Base-by-base conservation (phyloP, 208 protist genomes). In the Angomonas ambiguus region DNA sequence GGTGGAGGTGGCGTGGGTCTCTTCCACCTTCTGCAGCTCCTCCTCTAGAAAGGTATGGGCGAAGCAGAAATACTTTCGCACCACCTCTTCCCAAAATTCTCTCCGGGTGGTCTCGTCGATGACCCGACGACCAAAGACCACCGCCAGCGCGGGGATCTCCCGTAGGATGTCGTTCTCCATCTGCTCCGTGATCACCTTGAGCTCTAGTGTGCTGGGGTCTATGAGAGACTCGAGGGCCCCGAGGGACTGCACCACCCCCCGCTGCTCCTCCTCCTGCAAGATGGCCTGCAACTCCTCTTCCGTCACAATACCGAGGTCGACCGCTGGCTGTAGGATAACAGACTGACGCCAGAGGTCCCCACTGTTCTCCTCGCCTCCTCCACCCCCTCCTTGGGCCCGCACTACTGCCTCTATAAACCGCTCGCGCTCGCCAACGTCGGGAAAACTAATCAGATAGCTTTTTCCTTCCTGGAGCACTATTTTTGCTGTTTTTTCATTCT, bases 21-120 rank as follows among this genome's bases (percentile, higher is more conserved):
- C 74, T n/a, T n/a, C n/a, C 13, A 88, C 48, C 24, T 79, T 69
- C 42, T 74, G 78, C 45, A 89, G 69, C 33, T 92, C 83, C 33
- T 91, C 83, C 64, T 92, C 85, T 6, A 92, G 69, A 64, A 92
- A 92, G 2, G 89, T 92, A 27, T 84, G 76, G 2, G 88, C 80
- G 45, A 92, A 92, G 77, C 83, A 95, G 62, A 92, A 92, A 71
- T 92, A 90, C 69, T 89, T 89, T 51, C 80, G 82, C 51, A 91
- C 85, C 4, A 92, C 83, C 18, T 81, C 83, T 65, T 92, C 82
- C 86, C 89, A 95, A 51, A 95, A 92, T 30, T 27, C 67, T 33
- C 66, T 63, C 56, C 74, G 77, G 35, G 86, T 87, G 57, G 85
- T 82, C 42, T 61, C 76, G 64, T 86, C 74, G 45, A 77, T 76